Evolutionary conservation across 2,329 filamentous ascomycete species (phyloP).

Genomic region (Fusarium guadeloupense): DNA sequence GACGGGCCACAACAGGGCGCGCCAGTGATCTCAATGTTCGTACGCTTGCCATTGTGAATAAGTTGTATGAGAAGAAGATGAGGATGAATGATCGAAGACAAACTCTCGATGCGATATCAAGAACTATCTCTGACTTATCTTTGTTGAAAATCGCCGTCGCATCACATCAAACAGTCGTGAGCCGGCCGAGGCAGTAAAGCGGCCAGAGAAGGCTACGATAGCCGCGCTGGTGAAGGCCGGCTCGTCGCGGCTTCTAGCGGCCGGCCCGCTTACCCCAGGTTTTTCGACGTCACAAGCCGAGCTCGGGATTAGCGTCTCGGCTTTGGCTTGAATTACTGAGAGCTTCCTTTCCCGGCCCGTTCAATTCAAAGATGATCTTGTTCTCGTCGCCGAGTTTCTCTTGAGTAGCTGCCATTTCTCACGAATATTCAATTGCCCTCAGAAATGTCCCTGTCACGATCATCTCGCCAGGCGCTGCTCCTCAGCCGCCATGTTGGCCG

Average conservation of each 20-base stretch:
- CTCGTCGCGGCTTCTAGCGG: conserved; percentile 38
- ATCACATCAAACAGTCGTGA: conserved; percentile 5
- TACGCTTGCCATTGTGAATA: conserved; percentile 52
- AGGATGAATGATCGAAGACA: not conserved
- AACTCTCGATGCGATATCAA: not conserved
- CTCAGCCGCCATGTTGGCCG: conserved; percentile 46
- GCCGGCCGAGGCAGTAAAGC: conserved; percentile 32
- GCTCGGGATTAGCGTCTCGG: conserved; percentile 34
- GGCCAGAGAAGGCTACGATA: conserved; percentile 36
- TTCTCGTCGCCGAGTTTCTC: not conserved
- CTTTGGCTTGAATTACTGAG: conserved; percentile 22
- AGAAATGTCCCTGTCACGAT: conserved; percentile 59
- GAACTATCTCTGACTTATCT: conserved; percentile 6
- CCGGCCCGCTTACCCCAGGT: conserved; percentile 42
- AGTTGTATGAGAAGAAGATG: not conserved
- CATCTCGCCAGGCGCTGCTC: conserved; percentile 58
- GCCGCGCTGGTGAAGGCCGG: conserved; percentile 23
- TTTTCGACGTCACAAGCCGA: conserved; percentile 42
- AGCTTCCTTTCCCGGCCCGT: conserved; percentile 1
- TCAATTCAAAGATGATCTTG: conserved; percentile 18
- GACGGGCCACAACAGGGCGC: conserved; percentile 44
- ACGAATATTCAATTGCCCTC: conserved; percentile 1
- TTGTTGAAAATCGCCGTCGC: not conserved
- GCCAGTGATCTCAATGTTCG: conserved; percentile 50
- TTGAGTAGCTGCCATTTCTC: conserved; percentile 1